phyloP scores from a whole-genome alignment of 768 basidiomycete species.

The Podaxis carcinomalis region DNA sequence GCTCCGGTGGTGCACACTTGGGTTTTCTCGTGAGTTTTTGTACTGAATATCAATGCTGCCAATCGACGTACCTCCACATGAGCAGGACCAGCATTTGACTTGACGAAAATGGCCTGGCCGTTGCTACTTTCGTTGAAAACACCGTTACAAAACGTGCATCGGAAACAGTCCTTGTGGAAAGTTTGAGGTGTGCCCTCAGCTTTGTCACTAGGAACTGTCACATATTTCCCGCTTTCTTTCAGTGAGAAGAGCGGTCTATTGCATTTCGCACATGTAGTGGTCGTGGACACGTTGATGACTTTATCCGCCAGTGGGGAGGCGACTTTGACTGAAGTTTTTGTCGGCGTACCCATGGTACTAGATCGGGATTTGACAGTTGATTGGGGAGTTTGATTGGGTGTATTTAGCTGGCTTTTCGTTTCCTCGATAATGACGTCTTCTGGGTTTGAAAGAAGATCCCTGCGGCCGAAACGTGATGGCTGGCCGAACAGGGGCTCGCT shows the following conservation, averaged over 20 bases:
- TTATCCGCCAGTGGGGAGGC: slow-evolving; percentile 1
- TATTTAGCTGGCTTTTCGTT: slow-evolving; percentile 26
- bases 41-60: background rate
- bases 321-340: slow-evolving; percentile 23
- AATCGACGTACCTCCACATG: slow-evolving; percentile 50
- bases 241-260: slow-evolving; percentile 50
- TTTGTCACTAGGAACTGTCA: slow-evolving; percentile 60
- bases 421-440: slow-evolving; percentile 27
- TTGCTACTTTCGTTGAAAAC: slow-evolving; percentile 56
- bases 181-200: slow-evolving; percentile 42
- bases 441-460: slow-evolving; percentile 23
- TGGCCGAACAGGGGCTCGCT: slow-evolving; percentile 17
- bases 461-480: slow-evolving; percentile 18
- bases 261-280: slow-evolving; percentile 60
- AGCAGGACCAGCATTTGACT: slow-evolving; percentile 58
- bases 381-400: slow-evolving; percentile 28
- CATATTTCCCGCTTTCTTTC: slow-evolving; percentile 58
- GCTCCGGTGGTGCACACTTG: slow-evolving; percentile 44
- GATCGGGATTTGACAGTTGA: slow-evolving; percentile 15
- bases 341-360: slow-evolving; percentile 21
- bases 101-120: slow-evolving; percentile 70
- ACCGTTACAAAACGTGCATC: slow-evolving; percentile 61
- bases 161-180: slow-evolving; percentile 77
- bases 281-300: slow-evolving; percentile 22
- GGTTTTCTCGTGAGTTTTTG: slow-evolving; percentile 5